These are phyloP conservation scores for Aspergillus japonicus DNA, from an alignment of 2,329 filamentous ascomycete species.

Conservation along the genomic window DNA sequence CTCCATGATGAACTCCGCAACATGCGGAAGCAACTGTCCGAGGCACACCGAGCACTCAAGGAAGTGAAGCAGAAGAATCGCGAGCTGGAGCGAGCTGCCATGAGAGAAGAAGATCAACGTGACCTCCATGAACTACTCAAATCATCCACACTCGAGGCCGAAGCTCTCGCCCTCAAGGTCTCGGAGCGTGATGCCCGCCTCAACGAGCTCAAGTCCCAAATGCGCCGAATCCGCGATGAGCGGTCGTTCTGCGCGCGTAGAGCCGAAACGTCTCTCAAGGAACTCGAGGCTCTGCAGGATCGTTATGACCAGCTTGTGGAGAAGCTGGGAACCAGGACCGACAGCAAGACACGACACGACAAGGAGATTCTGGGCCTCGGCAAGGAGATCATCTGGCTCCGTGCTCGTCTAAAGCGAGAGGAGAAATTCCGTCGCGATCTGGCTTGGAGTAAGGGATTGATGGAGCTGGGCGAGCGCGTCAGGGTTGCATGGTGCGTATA, in stretches of 20 bases:
- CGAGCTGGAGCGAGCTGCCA: constrained; percentile 52
- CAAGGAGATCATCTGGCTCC: constrained; percentile 89
- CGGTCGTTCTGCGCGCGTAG: constrained; percentile 42
- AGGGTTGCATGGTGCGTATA: constrained; percentile 72
- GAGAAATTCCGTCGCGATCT: constrained; percentile 75
- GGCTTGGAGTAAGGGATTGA: constrained; percentile 82
- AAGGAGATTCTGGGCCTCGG: constrained; percentile 76
- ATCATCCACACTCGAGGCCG: constrained; percentile 50
- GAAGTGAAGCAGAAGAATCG: constrained; percentile 55
- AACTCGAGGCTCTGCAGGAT: constrained; percentile 52
- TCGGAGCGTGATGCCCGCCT: constrained; percentile 67
- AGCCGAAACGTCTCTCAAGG: constrained; percentile 40
- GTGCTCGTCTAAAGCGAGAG: constrained; percentile 77
- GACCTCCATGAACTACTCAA: constrained; percentile 49
- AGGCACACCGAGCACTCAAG: constrained; percentile 59
- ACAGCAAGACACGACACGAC: constrained; percentile 49
- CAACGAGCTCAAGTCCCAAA: constrained; percentile 55
- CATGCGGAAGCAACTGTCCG: constrained; percentile 60
- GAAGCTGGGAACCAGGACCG: constrained; percentile 41
- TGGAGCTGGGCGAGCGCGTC: constrained; percentile 71
- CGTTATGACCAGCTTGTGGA: constrained; percentile 64
- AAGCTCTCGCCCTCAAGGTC: constrained; percentile 71
- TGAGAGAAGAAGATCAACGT: constrained; percentile 43
- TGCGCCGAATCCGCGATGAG: constrained; percentile 60
- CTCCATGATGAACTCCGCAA: constrained; percentile 55